Evolutionary conservation across 1,284 basidiomycete species (phyloP).

Genomic region (Ceratobasidium sp.): DNA sequence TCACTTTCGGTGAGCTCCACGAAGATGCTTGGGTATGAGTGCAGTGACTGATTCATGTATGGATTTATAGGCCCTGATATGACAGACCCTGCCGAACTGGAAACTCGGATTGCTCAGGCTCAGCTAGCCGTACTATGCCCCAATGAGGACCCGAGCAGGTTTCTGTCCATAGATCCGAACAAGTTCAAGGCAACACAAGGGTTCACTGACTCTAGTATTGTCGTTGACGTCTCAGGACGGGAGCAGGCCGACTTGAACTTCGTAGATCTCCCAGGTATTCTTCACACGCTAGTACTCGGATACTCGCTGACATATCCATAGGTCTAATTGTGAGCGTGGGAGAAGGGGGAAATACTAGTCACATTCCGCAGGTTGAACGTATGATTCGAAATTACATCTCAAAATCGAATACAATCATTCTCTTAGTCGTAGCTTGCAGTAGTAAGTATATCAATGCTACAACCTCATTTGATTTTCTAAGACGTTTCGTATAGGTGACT

Average conservation of each 20-base stretch:
- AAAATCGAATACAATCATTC: conserved; percentile 11
- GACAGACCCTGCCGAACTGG: background rate
- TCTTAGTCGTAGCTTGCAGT: background rate
- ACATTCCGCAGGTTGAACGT: background rate
- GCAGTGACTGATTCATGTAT: background rate
- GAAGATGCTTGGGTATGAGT: no score
- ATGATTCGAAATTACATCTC: conserved; percentile 4
- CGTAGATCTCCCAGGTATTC: conserved; percentile 9
- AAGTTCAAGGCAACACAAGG: conserved; percentile 5
- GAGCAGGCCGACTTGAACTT: conserved; percentile 13
- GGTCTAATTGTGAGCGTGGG: background rate
- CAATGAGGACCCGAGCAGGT: background rate
- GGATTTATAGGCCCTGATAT: background rate
- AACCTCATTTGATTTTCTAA: background rate
- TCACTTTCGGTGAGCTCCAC: background rate
- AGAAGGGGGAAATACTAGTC: background rate
- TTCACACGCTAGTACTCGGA: background rate
- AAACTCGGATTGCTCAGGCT: background rate
- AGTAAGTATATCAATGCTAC: background rate
- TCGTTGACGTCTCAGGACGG: background rate
- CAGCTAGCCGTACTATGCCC: conserved; percentile 6
- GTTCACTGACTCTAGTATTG: background rate
- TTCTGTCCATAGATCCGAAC: background rate
- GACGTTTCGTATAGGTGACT: background rate
- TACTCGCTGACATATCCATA: background rate